phyloP scores from a whole-genome alignment of 202 grass and related monocot species.

The Setaria italica region DNA sequence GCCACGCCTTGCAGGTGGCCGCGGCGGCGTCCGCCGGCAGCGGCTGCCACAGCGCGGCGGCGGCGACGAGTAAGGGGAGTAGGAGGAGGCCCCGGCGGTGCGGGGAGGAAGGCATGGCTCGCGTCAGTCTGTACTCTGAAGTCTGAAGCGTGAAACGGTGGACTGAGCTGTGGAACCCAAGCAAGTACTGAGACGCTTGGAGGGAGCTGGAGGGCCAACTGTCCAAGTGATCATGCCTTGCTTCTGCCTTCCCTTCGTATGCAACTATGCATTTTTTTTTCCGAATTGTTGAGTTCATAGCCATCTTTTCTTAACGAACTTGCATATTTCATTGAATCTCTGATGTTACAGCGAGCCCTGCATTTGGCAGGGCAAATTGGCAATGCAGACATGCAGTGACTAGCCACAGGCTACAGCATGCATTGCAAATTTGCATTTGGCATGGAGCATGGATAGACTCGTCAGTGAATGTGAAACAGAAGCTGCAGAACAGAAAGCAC shows the following conservation, averaged over 20 bases:
- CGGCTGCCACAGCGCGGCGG: conserved; percentile 10
- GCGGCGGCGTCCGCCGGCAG: not conserved
- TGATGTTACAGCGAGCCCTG: not conserved
- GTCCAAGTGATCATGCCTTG: not conserved
- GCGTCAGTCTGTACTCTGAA: not conserved
- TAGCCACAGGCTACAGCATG: not conserved
- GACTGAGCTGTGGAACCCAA: not conserved
- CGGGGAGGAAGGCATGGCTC: conserved; percentile 24
- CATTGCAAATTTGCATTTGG: not conserved
- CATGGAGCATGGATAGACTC: not conserved
- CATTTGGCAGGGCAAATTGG: too few relatives aligned
- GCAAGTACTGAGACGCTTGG: not conserved
- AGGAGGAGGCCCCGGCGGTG: not conserved
- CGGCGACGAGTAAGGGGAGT: conserved; percentile 31
- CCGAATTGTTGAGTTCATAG: not conserved
- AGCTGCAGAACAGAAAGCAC: not conserved
- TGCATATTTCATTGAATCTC: too few relatives aligned
- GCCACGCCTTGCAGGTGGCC: conserved; percentile 75
- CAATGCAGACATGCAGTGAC: too few relatives aligned
- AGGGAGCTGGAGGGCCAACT: not conserved
- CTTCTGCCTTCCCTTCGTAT: not conserved
- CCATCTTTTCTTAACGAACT: not conserved
- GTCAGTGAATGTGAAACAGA: not conserved
- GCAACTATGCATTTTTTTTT: not conserved
- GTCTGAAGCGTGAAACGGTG: not conserved